Conservation (phyloP, 78 protist species). For the Thecamonas trahens region DNA sequence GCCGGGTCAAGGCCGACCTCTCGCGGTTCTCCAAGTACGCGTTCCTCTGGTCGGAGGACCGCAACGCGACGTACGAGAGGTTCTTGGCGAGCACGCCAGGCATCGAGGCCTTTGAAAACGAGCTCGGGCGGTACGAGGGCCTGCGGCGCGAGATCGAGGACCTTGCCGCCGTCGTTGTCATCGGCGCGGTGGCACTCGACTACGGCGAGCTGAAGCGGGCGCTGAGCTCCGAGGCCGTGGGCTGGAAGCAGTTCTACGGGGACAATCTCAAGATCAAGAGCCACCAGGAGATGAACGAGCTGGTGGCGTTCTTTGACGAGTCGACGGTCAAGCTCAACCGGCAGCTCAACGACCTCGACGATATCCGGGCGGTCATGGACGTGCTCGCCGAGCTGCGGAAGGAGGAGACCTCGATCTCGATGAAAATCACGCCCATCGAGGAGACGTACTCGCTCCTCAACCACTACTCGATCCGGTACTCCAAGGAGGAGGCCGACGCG, state of each 20-base stretch:
- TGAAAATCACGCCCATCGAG: slow-evolving; percentile 40
- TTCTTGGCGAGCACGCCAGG: slow-evolving; percentile 46
- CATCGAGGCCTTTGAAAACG: slow-evolving; percentile 44
- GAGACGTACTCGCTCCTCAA: slow-evolving; percentile 57
- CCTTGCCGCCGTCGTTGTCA: slow-evolving; percentile 8
- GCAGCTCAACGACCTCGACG: slow-evolving; percentile 23
- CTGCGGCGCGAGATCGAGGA: slow-evolving; percentile 15
- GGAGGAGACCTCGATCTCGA: slow-evolving; percentile 39
- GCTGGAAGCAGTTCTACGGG: slow-evolving; percentile 68
- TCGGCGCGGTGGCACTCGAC: slow-evolving; percentile 52
- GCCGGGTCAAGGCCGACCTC: slow-evolving; percentile 9
- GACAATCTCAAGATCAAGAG: slow-evolving; percentile 42
- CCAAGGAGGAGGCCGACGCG: slow-evolving; percentile 57
- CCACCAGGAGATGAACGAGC: slow-evolving; percentile 2
- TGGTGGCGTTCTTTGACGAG: slow-evolving; percentile 25
- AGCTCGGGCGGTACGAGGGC: slow-evolving; percentile 31
- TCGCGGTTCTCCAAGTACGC: background rate
- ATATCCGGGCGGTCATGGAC: slow-evolving; percentile 34
- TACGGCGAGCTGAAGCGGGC: slow-evolving; percentile 39
- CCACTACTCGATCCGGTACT: slow-evolving; percentile 21
- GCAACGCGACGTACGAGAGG: slow-evolving; percentile 7
- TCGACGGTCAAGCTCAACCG: slow-evolving; percentile 17
- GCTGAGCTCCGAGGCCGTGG: slow-evolving; percentile 27
- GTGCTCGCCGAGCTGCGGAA: slow-evolving; percentile 47
- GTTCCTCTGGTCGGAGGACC: slow-evolving; percentile 18